Evolutionary conservation across 2,329 filamentous ascomycete species (phyloP), one percentile per base, ranked within the genome.

Genomic region (Alternaria incomplexa): DNA sequence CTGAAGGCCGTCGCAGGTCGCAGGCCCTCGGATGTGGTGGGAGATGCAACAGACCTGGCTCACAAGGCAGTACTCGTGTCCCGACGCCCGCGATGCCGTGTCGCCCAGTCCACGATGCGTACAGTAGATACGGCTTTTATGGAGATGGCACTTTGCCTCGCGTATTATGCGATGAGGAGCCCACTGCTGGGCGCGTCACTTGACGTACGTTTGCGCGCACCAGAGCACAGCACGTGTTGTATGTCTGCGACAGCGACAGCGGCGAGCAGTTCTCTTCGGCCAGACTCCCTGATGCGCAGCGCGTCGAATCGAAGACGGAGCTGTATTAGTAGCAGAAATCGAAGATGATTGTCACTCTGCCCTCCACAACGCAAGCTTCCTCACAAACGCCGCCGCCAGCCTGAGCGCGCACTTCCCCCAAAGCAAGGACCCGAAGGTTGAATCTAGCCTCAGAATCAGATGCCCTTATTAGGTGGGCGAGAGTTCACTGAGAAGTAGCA

Each of bases 391-490:
- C 72, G 73, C 74, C 67, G 72, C 74, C 69, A 70, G 69, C 70
- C 71, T 68, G 66, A 73, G 65, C 67, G 70, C 72, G 72, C 71
- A 70, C 69, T 67, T 73, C 69, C 73, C 69, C 65, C 73, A 73
- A 73, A 72, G 72, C 69, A 73, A 69, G 68, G 71, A 71, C 67
- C 69, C 68, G 68, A 68, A 72, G 72, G 66, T 48, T 63, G 70
- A 75, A 72, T 74, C 74, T 77, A 78, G 72, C 68, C 63, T 73
- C 64, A 74, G 68, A 75, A 76, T 69, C 75, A 78, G 73, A 78
- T 67, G 75, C 77, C 77, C 77, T 78, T 77, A 77, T 78, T 77
- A 77, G 62, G 69, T 72, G 76, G 77, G 77, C 77, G 64, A 68
- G 67, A 71, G 66, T 71, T 78, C 76, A 78, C 76, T 70, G 70